phyloP scores from a whole-genome alignment of 108 stramenopile genomes.

The Cyclotella atomus region DNA sequence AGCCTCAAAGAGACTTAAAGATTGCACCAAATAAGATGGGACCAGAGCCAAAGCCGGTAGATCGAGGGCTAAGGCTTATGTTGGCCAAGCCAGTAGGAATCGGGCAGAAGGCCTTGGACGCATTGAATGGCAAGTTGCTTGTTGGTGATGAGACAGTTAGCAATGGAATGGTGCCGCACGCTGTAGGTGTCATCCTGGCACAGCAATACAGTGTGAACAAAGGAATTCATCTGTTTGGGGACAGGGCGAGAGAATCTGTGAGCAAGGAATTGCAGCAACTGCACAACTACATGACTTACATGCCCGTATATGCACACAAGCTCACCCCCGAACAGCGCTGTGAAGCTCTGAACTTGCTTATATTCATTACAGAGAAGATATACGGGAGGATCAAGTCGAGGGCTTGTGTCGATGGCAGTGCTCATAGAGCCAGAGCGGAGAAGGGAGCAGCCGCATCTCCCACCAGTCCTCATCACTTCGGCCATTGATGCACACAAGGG shows the following conservation, averaged over 20 bases:
- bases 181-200: not conserved
- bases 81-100: not conserved
- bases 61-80: too few relatives aligned
- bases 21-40: not conserved
- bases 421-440: not conserved
- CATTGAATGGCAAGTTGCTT: too few relatives aligned
- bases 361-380: not conserved
- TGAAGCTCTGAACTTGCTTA: not conserved
- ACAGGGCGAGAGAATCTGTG: not conserved
- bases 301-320: not conserved
- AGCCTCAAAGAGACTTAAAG: not conserved
- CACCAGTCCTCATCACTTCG: conserved; percentile 22
- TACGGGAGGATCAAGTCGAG: conserved; percentile 38
- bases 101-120: too few relatives aligned
- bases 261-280: not conserved
- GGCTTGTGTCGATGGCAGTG: not conserved
- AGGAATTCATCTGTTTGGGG: not conserved
- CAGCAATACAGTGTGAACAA: not conserved
- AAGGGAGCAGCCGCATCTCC: conserved; percentile 34
- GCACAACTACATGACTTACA: not conserved
- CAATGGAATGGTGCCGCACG: not conserved
- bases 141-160: not conserved
- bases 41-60: not conserved
- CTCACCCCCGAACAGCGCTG: not conserved
- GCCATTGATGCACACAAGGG: conserved; percentile 7